These are phyloP conservation scores for Kluyveromyces wickerhamii DNA, from an alignment of 805 yeast genomes.

Conservation along the genomic window DNA sequence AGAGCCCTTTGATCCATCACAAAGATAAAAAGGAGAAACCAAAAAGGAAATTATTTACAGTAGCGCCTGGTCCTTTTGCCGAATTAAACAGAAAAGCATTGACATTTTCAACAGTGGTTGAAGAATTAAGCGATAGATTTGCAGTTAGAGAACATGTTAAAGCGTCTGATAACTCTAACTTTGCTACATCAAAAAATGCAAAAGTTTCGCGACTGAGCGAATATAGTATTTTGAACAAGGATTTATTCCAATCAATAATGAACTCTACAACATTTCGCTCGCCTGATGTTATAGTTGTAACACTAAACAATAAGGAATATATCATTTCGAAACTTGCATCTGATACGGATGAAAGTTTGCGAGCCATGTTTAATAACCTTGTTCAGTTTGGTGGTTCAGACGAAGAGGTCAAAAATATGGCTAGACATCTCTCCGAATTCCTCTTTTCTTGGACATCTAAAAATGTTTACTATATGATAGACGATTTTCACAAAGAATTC, in stretches of 20 bases:
- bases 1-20: too few relatives aligned
- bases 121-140: constrained; percentile 18
- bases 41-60: constrained; percentile 1
- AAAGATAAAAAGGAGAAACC: too few relatives aligned
- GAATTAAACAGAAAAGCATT: constrained; percentile 12
- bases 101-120: constrained; percentile 23
- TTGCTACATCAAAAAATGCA: neutral
- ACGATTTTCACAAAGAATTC: constrained; percentile 22
- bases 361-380: constrained; percentile 16
- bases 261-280: constrained; percentile 9
- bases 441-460: constrained; percentile 16
- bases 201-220: constrained; percentile 5
- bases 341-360: constrained; percentile 6
- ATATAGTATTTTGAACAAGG: neutral
- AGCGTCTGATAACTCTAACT: neutral
- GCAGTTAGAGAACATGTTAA: constrained; percentile 4
- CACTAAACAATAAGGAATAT: constrained; percentile 11
- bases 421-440: constrained; percentile 15
- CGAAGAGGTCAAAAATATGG: constrained; percentile 15
- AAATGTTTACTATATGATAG: constrained; percentile 13
- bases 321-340: constrained; percentile 15
- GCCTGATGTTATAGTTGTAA: constrained; percentile 15
- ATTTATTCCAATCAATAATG: constrained; percentile 13
- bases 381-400: constrained; percentile 22
- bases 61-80: constrained; percentile 1